Percentiles rank a stretch among this genome's conserved stretches.
phyloP scores from a whole-genome alignment of 345 rosid species.

The Isatis tinctoria region DNA sequence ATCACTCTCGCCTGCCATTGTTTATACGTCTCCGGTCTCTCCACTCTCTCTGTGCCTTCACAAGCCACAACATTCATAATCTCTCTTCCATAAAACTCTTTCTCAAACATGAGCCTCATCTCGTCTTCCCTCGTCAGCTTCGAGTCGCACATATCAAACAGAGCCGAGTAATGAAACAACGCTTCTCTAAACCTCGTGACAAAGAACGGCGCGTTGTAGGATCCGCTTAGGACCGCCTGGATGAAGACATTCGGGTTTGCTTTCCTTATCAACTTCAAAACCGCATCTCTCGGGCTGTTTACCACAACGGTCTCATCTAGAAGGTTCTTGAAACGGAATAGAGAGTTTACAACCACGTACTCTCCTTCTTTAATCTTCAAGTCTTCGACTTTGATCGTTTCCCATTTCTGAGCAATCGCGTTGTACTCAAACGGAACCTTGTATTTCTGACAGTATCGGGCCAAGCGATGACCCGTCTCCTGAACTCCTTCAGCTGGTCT shows the following conservation, averaged over 20 bases:
- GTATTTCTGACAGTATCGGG: conserved; percentile 57
- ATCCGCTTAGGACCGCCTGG: conserved; percentile 44
- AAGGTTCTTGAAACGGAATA: conserved; percentile 56
- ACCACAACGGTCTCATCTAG: conserved; percentile 57
- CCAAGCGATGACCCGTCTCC: conserved; percentile 67
- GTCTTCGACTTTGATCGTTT: conserved; percentile 53
- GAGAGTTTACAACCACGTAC: conserved; percentile 57
- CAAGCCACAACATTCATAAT: conserved; percentile 63
- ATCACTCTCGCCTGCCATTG: conserved; percentile 60
- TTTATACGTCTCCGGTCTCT: conserved; percentile 83
- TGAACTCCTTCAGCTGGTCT: conserved; percentile 71
- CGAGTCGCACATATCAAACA: conserved; percentile 60
- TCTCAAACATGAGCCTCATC: conserved; percentile 60
- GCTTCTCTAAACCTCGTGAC: conserved; percentile 75
- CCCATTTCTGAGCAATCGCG: conserved; percentile 75
- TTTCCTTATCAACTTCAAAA: conserved; percentile 53
- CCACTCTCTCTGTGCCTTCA: conserved; percentile 72
- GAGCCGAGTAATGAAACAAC: conserved; percentile 63
- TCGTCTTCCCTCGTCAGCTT: conserved; percentile 40
- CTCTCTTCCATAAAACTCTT: conserved; percentile 61
- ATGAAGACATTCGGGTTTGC: conserved; percentile 55
- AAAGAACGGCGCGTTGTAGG: conserved; percentile 68
- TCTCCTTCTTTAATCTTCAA: conserved; percentile 49
- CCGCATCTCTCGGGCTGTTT: conserved; percentile 57
- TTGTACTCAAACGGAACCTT: conserved; percentile 73